phyloP scores from a whole-genome alignment of 257 asterid genomes.

The Solanum etuberosum region DNA sequence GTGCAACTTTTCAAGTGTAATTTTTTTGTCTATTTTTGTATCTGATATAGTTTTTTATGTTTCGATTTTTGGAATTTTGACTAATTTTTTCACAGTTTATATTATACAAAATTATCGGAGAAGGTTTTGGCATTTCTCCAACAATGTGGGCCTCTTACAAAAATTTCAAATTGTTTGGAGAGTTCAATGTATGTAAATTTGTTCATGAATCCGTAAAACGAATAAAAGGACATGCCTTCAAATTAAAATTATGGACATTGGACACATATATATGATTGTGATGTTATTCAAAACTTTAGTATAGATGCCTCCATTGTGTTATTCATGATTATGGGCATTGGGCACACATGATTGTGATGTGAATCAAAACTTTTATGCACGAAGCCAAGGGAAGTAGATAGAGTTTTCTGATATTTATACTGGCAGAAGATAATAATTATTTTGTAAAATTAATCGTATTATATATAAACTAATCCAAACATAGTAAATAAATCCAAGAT shows the following conservation, averaged over 20 bases:
- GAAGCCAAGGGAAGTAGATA: not conserved
- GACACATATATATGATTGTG: not conserved
- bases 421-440: not conserved
- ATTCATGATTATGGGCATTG: not conserved
- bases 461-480: not conserved
- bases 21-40: not conserved
- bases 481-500: too few species aligned
- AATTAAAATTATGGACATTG: conserved; percentile 18
- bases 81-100: not conserved
- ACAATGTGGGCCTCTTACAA: conserved; percentile 19
- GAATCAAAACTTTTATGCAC: not conserved
- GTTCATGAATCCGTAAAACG: not conserved
- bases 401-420: not conserved
- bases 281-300: not conserved
- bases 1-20: not conserved
- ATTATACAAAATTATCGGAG: not conserved
- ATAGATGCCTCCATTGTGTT: not conserved
- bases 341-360: not conserved
- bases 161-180: conserved; percentile 5
- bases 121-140: conserved; percentile 3
- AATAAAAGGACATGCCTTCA: conserved; percentile 1
- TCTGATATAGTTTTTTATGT: not conserved
- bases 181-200: conserved; percentile 9
- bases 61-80: not conserved
- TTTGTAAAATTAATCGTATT: not conserved